Evolutionary conservation across 352 stramenopile species (phyloP), one percentile per base, ranked within the genome.

Genomic region (Phytophthora idaei): DNA sequence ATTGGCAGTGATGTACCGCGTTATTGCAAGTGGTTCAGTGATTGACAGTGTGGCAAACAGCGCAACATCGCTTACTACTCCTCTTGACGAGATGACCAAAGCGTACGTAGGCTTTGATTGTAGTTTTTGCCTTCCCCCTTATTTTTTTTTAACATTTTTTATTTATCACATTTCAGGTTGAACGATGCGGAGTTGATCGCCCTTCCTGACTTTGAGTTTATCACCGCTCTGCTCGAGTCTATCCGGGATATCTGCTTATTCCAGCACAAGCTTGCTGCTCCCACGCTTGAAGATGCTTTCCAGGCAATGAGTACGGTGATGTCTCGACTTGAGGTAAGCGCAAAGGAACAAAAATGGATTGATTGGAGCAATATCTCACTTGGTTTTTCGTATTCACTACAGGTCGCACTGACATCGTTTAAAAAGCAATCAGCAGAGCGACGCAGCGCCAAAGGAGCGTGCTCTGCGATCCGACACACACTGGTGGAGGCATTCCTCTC

Each of bases 401-500:
- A 77, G 70, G 34, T 32, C 7, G 67, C 48, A 29, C 28, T 85
- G 32, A 25, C 46, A 11, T 63, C 65, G 2, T 71, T 78, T 21
- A 60, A 73, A 21, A 69, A 81, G 1, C 67, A 78, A 12, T 57
- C 73, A 17, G 53, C 64, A 29, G 69, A 89, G 47, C 65, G 81
- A 12, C 71, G 73, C 14, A 64, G 65, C 9, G 80, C 80, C 21
- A 92, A 92, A 51, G 44, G 50, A 25, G 65, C 69, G 5, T 92
- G 85, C 64, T 90, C 80, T 3, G 61, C 70, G 15, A 84, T 85
- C 17, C 83, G 85, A 3, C 77, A 89, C 8, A 74, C 71, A 5
- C 75, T 94, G 7, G 83, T 90, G 0, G 83, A 94, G 50, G 64
- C 81, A 1, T 87, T 90, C 28, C 64, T 92, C 6, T 71, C 76